Evolutionary conservation across 1,284 basidiomycete genomes (phyloP), one percentile per base, ranked within the genome.

Genomic region (Melampsora americana): DNA sequence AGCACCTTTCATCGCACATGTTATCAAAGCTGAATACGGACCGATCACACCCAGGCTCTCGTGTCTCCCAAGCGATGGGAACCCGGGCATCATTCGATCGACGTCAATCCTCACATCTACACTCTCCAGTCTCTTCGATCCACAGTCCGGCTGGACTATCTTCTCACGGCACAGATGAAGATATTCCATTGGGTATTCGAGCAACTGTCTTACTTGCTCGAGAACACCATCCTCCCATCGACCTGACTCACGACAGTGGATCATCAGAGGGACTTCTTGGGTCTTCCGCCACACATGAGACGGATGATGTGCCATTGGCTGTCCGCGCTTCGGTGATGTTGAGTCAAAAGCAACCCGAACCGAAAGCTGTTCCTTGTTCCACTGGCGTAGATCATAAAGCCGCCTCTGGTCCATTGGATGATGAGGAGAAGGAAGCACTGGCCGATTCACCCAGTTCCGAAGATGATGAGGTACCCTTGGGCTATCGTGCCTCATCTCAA

Each of bases 111-210:
- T 35, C 39, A 61, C 62, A n/a, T 39, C 44, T 66, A 20, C 71
- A 42, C 12, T 60, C 72, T 30, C 30, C 72, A 18, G 30, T 20
- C 35, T 64, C 61, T n/a, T 39, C 61, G 61, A 39, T 64, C 30
- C 35, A 14, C 5, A 64, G 61, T n/a, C 61, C 30, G 16, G 35
- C 23, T 59, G 53, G 35, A 16, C n/a, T 39, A 30, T 75, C 72
- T 23, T 30, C 26, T 32, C 72, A 75, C 46, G 66, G 66, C 35
- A 66, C 72, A 5, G 72, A 75, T 75, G 72, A 75, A 48, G 72
- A 75, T n/a, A 28, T 75, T 5, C 72, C 72, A 32, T 44, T 75
- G 26, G 72, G 72, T 2, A 75, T 75, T 42, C 64, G 72, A n/a
- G 72, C 72, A 12, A 59, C 65, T 9, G 60, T 75, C 39, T 68